phyloP scores from a whole-genome alignment of 1,284 basidiomycete genomes.

The Cystobasidium sp. region DNA sequence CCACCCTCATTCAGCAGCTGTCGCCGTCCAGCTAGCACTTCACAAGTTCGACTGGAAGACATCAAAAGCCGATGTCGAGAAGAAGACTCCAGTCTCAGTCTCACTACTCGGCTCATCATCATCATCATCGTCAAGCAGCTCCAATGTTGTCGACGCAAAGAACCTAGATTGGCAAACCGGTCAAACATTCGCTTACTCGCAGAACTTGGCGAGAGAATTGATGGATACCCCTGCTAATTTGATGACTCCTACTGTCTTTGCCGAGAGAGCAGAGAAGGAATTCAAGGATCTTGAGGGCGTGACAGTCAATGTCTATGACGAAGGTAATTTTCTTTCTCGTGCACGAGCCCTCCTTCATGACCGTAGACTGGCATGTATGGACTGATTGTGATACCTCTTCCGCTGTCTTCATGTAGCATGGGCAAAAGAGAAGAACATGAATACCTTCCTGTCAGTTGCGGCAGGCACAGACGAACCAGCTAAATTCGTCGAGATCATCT shows the following conservation, averaged over 20 bases:
- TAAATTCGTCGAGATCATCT: slow-evolving; percentile 85
- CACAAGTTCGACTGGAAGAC: slow-evolving; percentile 78
- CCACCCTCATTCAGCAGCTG: slow-evolving; percentile 77
- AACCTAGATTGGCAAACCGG: slow-evolving; percentile 70
- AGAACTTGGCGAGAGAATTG: slow-evolving; percentile 72
- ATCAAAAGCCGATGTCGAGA: slow-evolving; percentile 54
- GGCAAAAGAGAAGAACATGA: slow-evolving; percentile 82
- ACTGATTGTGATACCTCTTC: no score
- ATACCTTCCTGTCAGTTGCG: slow-evolving; percentile 84
- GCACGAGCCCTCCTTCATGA: no score
- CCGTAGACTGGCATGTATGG: no score
- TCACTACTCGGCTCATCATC: slow-evolving; percentile 37
- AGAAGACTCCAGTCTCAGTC: slow-evolving; percentile 58
- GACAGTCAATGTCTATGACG: slow-evolving; percentile 72
- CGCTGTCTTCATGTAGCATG: slow-evolving; percentile 62
- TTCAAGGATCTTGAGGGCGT: slow-evolving; percentile 72
- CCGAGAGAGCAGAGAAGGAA: slow-evolving; percentile 70
- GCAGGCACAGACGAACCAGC: slow-evolving; percentile 80
- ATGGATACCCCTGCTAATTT: slow-evolving; percentile 84
- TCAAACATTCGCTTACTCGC: slow-evolving; percentile 72
- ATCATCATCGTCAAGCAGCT: slow-evolving; percentile 23
- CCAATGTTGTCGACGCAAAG: slow-evolving; percentile 36
- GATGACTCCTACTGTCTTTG: slow-evolving; percentile 76
- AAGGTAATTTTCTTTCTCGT: slow-evolving; percentile 63
- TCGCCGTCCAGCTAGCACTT: slow-evolving; percentile 72